Evolutionary conservation across 257 asterid genomes (phyloP), one percentile per base, ranked within the genome.

Genomic region (Schizonepeta tenuifolia): DNA sequence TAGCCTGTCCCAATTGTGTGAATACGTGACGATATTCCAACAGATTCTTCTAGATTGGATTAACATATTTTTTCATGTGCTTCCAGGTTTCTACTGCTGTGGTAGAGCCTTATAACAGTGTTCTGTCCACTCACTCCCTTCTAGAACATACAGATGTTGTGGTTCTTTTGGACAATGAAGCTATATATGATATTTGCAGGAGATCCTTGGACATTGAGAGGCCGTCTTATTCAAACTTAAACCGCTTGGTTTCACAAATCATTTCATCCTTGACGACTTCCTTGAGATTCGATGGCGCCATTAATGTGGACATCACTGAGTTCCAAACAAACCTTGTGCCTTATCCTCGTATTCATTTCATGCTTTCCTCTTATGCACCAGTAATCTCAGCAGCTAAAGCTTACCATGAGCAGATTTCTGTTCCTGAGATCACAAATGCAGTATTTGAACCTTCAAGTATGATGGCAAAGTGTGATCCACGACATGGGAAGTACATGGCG

Each of bases 311-410:
- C 69, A 70, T 81, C 31, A 81, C 82, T 1, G 85, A 81, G 73
- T 81, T 81, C 44, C 85, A 78, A 49, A 81, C 83, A 1, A 81
- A 81, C 65, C 85, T 78, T 21, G 85, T 74, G n/a, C 85, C 83
- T 22, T 81, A 81, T 71, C 85, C 83, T 56, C 83, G 85, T 59
- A 81, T 77, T 50, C 85, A 81, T 67, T 81, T 78, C 69, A 81
- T 81, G 83, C 83, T 81, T 60, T 81, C 85, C 44, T 81, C 83
- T 41, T 81, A 81, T 78, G 80, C 85, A 61, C 85, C 85, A 12
- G 83, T 81, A 12, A 81, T 81, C 72, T 81, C 85, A 18, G 69
- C 83, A 41, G 73, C 82, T 24, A 81, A 77, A 77, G 83, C 79
- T 35, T 78, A 57, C 70, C 84, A 76, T 28, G 81, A 83, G 70